phyloP scores from a whole-genome alignment of 78 protist genomes.

The Speleostelium caveatum region DNA sequence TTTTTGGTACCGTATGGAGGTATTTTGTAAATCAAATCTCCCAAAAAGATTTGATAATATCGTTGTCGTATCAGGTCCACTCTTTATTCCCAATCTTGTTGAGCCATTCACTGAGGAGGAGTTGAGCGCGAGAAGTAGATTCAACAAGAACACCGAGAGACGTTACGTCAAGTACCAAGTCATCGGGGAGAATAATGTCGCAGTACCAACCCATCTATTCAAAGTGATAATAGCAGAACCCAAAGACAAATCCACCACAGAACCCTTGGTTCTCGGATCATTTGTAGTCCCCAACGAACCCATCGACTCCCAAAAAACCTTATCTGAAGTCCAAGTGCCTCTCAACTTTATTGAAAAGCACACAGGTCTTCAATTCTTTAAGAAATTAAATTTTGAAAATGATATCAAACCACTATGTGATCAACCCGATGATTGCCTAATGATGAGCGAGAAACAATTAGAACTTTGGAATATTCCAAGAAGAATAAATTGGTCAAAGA shows the following conservation, averaged over 20 bases:
- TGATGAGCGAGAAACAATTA: conserved; percentile 26
- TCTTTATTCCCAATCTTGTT: conserved; percentile 7
- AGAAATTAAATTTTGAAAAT: background rate
- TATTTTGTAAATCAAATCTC: conserved; percentile 17
- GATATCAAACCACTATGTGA: conserved; percentile 42
- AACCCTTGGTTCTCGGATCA: conserved; percentile 14
- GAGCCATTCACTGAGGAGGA: background rate
- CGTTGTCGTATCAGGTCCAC: conserved; percentile 46
- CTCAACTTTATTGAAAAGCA: background rate
- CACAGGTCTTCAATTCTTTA: conserved; percentile 62
- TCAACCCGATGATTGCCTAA: background rate
- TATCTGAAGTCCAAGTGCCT: conserved; percentile 45
- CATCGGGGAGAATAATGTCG: conserved; percentile 63
- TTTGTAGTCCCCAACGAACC: conserved; percentile 59
- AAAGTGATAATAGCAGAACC: conserved; percentile 49
- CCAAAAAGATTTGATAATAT: conserved; percentile 5
- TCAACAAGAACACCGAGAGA: conserved; percentile 4
- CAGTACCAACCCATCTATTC: conserved; percentile 62
- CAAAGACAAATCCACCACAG: background rate
- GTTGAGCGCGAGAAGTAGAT: background rate
- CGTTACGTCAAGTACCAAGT: conserved; percentile 51
- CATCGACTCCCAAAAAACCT: background rate
- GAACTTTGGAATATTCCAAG: background rate
- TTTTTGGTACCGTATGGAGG: conserved; percentile 68
- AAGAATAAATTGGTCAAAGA: background rate